A percentile compares a stretch with the other conserved stretches of the same genome.
Evolutionary conservation across 1,139 yeast genomes (phyloP).

Genomic region (Yamadazyma dushanensis): DNA sequence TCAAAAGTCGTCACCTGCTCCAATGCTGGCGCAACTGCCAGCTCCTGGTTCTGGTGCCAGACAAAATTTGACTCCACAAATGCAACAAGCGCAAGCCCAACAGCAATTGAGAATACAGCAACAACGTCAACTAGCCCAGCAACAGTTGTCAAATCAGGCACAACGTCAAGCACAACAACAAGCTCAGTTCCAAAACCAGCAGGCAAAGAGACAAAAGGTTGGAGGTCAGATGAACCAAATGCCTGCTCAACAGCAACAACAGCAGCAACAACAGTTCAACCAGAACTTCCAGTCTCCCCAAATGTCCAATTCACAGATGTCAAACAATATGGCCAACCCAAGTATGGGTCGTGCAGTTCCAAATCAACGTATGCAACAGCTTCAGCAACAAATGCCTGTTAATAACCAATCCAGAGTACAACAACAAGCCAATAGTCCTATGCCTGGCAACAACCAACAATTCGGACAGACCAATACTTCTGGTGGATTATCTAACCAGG

Average conservation of each 20-base stretch:
- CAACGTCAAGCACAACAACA: slow-evolving; percentile 16
- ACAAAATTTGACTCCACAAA: slow-evolving; percentile 2
- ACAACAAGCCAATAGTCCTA: slow-evolving; percentile 3
- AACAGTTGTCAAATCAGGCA: slow-evolving; percentile 14
- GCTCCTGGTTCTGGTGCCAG: slow-evolving; percentile 3
- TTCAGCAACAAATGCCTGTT: slow-evolving; percentile 26
- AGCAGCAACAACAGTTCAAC: slow-evolving; percentile 10
- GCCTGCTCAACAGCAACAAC: slow-evolving; percentile 13
- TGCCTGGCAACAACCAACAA: slow-evolving; percentile 2
- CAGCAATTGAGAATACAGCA: slow-evolving; percentile 19
- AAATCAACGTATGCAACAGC: slow-evolving; percentile 19
- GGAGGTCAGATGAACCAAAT: slow-evolving; percentile 5
- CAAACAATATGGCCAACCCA: slow-evolving; percentile 17
- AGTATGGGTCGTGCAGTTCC: slow-evolving; percentile 17
- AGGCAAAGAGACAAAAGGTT: slow-evolving; percentile 6
- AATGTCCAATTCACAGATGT: slow-evolving; percentile 13
- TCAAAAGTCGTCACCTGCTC: slow-evolving; percentile 7
- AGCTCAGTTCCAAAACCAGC: slow-evolving; percentile 19
- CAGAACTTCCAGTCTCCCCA: slow-evolving; percentile 12
- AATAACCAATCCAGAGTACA: slow-evolving; percentile 17
- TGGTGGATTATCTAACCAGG: slow-evolving; percentile 13
- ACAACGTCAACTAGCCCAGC: slow-evolving; percentile 21
- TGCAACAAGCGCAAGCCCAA: slow-evolving; percentile 13
- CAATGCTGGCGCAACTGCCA: neutral
- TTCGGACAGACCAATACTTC: slow-evolving; percentile 2